Percentiles rank a stretch among this genome's conserved stretches.
These are phyloP conservation scores for Breynia disticha DNA, from an alignment of 441 rosid species.

Conservation along the genomic window DNA sequence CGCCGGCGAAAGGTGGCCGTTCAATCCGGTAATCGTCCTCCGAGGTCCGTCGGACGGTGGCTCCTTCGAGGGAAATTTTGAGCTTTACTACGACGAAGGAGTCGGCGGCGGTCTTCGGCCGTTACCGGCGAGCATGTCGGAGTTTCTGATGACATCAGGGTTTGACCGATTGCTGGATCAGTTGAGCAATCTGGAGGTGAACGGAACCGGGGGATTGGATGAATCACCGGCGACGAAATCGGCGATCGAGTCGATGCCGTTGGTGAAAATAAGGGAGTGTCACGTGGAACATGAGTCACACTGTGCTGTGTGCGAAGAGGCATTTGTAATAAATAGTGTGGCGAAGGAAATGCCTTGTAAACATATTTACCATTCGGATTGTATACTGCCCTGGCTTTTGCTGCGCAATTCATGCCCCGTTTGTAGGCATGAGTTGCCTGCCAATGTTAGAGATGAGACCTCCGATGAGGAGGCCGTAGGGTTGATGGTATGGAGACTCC, in stretches of 20 bases:
- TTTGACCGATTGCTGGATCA: constrained; percentile 55
- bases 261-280: constrained; percentile 23
- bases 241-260: constrained; percentile 57
- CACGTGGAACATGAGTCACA: constrained; percentile 39
- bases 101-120: constrained; percentile 50
- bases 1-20: constrained; percentile 40
- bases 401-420: constrained; percentile 63
- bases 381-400: constrained; percentile 60
- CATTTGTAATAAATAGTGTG: constrained; percentile 38
- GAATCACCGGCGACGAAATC: constrained; percentile 51
- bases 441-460: constrained; percentile 21
- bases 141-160: constrained; percentile 57
- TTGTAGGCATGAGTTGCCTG: constrained; percentile 49
- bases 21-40: constrained; percentile 56
- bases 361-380: constrained; percentile 54
- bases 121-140: constrained; percentile 44
- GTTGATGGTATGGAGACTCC: constrained; percentile 51
- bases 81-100: constrained; percentile 48
- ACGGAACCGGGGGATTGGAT: constrained; percentile 31
- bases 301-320: constrained; percentile 64
- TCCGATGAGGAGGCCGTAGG: constrained; percentile 30
- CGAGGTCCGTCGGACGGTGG: constrained; percentile 24
- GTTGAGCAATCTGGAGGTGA: constrained; percentile 37
- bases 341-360: constrained; percentile 68
- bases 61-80: constrained; percentile 26